A percentile compares a stretch with the other conserved stretches of the same genome.
phyloP scores from a whole-genome alignment of 2,329 filamentous ascomycete genomes.

The Colletotrichum filicis region DNA sequence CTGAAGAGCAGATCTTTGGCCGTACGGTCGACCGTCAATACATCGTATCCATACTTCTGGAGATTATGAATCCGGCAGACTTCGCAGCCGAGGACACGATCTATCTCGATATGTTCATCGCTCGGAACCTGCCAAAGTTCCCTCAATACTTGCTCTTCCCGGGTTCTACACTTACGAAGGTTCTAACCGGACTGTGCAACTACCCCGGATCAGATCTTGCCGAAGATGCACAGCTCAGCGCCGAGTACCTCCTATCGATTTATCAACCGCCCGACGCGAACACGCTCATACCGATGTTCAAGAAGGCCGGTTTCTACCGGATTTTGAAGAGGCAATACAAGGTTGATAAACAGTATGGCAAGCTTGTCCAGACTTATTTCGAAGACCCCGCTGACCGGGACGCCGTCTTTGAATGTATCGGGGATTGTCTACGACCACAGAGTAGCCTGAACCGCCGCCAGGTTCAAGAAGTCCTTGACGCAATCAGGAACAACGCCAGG shows the following conservation, averaged over 20 bases:
- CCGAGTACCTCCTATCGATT: conserved; percentile 92
- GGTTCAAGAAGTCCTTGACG: conserved; percentile 73
- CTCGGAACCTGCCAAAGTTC: conserved; percentile 94
- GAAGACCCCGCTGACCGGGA: conserved; percentile 83
- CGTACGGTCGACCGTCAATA: conserved; percentile 90
- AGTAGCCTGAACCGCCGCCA: conserved; percentile 76
- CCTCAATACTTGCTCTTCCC: conserved; percentile 94
- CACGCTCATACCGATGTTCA: conserved; percentile 80
- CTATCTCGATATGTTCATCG: conserved; percentile 98
- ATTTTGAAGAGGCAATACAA: conserved; percentile 92
- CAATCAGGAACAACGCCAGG: conserved; percentile 72
- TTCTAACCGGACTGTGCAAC: conserved; percentile 84
- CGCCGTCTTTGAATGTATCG: conserved; percentile 82
- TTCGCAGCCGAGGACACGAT: conserved; percentile 87
- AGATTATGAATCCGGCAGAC: conserved; percentile 83
- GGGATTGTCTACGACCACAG: conserved; percentile 75
- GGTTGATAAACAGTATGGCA: conserved; percentile 80
- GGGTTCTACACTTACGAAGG: conserved; percentile 83
- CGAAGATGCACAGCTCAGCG: conserved; percentile 96
- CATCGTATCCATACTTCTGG: conserved; percentile 87
- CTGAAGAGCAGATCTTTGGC: conserved; percentile 74
- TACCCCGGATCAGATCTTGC: conserved; percentile 84
- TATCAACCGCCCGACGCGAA: conserved; percentile 90
- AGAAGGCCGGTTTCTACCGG: conserved; percentile 85
- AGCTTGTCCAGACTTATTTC: conserved; percentile 83